Evolutionary conservation across 129 eudicot genomes (phyloP).

Genomic region (Helichrysum umbraculigerum): DNA sequence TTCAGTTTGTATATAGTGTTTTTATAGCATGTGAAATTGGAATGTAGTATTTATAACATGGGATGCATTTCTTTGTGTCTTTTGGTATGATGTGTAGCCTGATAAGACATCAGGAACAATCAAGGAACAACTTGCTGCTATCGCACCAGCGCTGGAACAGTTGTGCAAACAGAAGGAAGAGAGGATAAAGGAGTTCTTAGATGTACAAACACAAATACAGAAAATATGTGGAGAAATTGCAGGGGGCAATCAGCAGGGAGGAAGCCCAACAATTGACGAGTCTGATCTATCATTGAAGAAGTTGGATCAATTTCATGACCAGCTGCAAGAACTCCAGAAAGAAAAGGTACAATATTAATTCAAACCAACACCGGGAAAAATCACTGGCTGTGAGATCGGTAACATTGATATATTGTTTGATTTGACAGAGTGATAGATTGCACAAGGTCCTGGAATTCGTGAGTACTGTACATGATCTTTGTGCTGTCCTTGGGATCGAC

Average conservation of each 20-base stretch:
- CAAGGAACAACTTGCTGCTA: conserved; percentile 87
- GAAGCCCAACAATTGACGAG: conserved; percentile 69
- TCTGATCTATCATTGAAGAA: conserved; percentile 75
- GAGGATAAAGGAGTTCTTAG: conserved; percentile 69
- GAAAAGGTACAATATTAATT: conserved; percentile 55
- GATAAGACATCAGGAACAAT: conserved; percentile 89
- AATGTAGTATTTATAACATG: background rate
- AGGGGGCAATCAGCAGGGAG: conserved; percentile 61
- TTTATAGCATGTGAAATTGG: background rate
- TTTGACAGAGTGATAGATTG: conserved; percentile 87
- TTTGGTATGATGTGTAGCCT: conserved; percentile 53
- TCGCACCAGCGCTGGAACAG: conserved; percentile 80
- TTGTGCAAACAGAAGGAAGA: conserved; percentile 82
- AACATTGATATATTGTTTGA: conserved; percentile 14
- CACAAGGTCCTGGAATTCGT: conserved; percentile 94
- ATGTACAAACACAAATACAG: conserved; percentile 82
- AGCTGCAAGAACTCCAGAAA: conserved; percentile 88
- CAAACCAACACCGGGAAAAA: background rate
- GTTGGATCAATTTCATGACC: conserved; percentile 68
- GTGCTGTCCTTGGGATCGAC: conserved; percentile 91
- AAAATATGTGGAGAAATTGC: conserved; percentile 77
- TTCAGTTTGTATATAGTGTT: conserved; percentile 1
- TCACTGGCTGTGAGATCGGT: background rate
- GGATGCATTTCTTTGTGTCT: conserved; percentile 13
- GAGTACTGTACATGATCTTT: conserved; percentile 92